Base-by-base conservation (phyloP, 1,284 basidiomycete genomes). In the Tilletiaria anomala region DNA sequence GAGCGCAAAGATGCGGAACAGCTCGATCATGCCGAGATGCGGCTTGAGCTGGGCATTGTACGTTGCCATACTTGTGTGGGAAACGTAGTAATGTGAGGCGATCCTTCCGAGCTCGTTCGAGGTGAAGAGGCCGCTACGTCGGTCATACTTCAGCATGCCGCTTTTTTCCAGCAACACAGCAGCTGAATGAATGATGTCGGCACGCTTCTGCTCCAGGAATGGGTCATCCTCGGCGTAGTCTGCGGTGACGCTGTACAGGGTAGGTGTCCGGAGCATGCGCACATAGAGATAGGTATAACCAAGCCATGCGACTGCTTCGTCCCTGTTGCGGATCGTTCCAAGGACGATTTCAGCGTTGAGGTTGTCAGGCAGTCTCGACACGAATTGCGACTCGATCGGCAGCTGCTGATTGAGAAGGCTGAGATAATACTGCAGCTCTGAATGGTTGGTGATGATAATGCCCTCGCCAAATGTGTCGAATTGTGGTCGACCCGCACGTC, bases 401-500 rank as follows among this genome's bases (percentile, higher is more conserved):
- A 65, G 50, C 47, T 65, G 62, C 48, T 68, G 54, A 42, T 65
- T 60, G 38, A 67, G 54, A 35, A 65, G 35, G 23, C 53, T 57
- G 34, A 65, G 51, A 31, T 96, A 97, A 69, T 96, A 97, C 70
- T 96, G 91, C 35, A 99, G 75, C 68, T 97, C 89, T 2, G 79
- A 78, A 66, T 96, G 89, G 65, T 93, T 94, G 38, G 93, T 97
- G 70, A 97, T 96, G 70, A 99, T 94, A 67, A 96, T 83, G 39
- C 93, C 93, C 70, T 97, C 91, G 32, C 93, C 93, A 58, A 78
- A 89, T 0, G 88, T 94, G 68, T 99, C 93, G 70, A 83, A 96
- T 67, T 97, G 89, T 8, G 93, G 93, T 43, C 93, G 79, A 67
- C 93, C 93, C 5, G 93, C 93, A 65, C 91, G 80, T 40, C 93